Evolutionary conservation across 2,329 filamentous ascomycete genomes (phyloP).

Genomic region (Epichloe uncinata): DNA sequence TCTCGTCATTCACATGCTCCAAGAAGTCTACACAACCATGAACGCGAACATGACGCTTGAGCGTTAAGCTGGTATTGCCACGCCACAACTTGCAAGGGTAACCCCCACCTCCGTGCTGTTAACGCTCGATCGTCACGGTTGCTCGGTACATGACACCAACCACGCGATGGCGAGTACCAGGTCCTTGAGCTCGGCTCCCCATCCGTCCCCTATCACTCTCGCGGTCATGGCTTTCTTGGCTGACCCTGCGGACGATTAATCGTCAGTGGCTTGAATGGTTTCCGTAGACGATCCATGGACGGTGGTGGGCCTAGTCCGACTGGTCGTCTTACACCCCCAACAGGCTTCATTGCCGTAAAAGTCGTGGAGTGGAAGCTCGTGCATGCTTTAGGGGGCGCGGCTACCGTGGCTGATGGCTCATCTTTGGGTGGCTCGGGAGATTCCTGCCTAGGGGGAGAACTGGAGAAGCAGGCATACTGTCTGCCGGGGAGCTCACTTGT

Average conservation of each 20-base stretch:
- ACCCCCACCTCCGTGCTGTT: too few species aligned
- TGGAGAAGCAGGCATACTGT: conserved; percentile 45
- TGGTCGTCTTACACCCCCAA: conserved; percentile 29
- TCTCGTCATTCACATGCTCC: background rate
- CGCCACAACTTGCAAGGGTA: too few species aligned
- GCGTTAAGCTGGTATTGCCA: conserved; percentile 8
- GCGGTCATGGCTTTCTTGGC: background rate
- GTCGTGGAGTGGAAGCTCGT: conserved; percentile 40
- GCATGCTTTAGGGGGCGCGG: conserved; percentile 19
- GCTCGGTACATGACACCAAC: background rate
- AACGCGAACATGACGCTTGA: conserved; percentile 13
- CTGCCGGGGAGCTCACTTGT: conserved; percentile 20
- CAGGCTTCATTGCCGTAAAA: conserved; percentile 25
- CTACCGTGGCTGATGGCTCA: conserved; percentile 13
- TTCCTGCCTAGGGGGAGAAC: conserved; percentile 32
- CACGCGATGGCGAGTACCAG: too few species aligned
- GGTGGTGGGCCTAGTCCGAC: conserved; percentile 31
- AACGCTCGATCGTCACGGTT: too few species aligned
- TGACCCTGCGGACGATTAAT: conserved; percentile 29
- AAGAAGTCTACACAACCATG: background rate
- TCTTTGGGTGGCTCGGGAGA: conserved; percentile 11
- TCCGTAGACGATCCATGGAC: conserved; percentile 36
- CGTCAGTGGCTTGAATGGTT: conserved; percentile 44
- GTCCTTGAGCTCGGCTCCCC: too few species aligned
- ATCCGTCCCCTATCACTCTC: too few species aligned